Percentiles rank a stretch among this genome's conserved stretches.
Evolutionary conservation across 2,329 filamentous ascomycete genomes (phyloP).

Genomic region (Paracamarosporium sp.): DNA sequence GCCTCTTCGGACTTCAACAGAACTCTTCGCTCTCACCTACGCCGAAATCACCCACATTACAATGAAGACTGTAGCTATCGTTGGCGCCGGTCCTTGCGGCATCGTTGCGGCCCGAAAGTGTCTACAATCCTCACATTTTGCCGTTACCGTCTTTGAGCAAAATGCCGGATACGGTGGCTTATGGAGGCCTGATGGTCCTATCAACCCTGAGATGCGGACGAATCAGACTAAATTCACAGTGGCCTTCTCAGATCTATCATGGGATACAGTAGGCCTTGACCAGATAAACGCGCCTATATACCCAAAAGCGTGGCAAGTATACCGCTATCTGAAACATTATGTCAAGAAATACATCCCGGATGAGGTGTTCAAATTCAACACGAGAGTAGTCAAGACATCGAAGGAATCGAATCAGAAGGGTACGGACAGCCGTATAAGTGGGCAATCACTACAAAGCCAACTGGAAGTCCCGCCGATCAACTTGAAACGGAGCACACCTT

Average conservation of each 20-base stretch:
- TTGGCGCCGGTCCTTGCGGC: conserved; percentile 49
- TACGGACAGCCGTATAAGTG: background rate
- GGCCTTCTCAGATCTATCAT: conserved; percentile 66
- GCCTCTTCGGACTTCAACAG: no score
- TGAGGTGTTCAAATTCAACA: conserved; percentile 57
- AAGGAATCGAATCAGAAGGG: background rate
- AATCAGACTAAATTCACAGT: conserved; percentile 80
- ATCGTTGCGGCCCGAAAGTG: conserved; percentile 65
- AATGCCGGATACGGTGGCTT: conserved; percentile 71
- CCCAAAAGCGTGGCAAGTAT: conserved; percentile 76
- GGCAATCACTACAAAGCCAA: no score
- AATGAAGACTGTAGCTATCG: conserved; percentile 22
- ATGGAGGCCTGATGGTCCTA: conserved; percentile 59
- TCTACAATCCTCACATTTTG: conserved; percentile 65
- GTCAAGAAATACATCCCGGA: conserved; percentile 60
- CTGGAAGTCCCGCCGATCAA: no score
- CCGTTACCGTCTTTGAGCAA: conserved; percentile 72
- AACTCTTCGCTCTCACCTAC: no score
- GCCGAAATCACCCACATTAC: no score
- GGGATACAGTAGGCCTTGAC: conserved; percentile 61
- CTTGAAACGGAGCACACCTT: conserved; percentile 50
- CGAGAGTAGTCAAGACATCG: conserved; percentile 16
- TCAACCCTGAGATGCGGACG: conserved; percentile 61
- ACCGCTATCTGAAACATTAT: conserved; percentile 72
- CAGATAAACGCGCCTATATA: conserved; percentile 67